Evolutionary conservation across 2,329 filamentous ascomycete species (phyloP), one percentile per base, ranked within the genome.

Genomic region (Monilinia polystroma): DNA sequence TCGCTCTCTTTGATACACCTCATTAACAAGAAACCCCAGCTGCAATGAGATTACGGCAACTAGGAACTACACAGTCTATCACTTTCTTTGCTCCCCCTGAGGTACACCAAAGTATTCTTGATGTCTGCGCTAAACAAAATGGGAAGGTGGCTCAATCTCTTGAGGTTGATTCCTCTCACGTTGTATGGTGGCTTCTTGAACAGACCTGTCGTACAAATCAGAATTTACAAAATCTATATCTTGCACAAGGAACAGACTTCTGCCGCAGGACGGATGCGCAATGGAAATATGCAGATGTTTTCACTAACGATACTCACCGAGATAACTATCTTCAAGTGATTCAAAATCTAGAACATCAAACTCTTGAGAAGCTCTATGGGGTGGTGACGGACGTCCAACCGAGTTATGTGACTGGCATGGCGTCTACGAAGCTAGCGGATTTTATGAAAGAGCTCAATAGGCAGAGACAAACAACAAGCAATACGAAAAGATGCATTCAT

Each of bases 41-140:
- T 64, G 86, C 87, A 0, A 90, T 90, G 87, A 78, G 88, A 67
- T 75, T 90, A 0, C 80, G 88, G 1, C 83, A 89, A 56, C 77
- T 91, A 0, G 81, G 78, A 0, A 79, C 79, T n/a, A 69, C 72
- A 4, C 74, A 75, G 66, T 68, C 74, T 0, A 58, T 75, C 12
- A 62, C 63, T 0, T 73, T 76, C 54, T 75, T 76, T 35, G 73
- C 74, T 1, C 75, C 72, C 1, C 72, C 72, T 10, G 74, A 74
- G 59, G 74, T 75, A 2, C 62, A 72, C 41, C 72, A 85, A 38
- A 87, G 83, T 68, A 88, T 90, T 43, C 70, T 83, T 0, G 83
- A 87, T 66, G 47, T 41, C 32, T 29, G 29, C 29, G 29, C 29
- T 29, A 29, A 29, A 29, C 29, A 29, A 2, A 0, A 4, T 29